These are phyloP conservation scores for Cryptococcus neoformans DNA, from an alignment of 1,284 basidiomycete genomes.

Conservation along the genomic window DNA sequence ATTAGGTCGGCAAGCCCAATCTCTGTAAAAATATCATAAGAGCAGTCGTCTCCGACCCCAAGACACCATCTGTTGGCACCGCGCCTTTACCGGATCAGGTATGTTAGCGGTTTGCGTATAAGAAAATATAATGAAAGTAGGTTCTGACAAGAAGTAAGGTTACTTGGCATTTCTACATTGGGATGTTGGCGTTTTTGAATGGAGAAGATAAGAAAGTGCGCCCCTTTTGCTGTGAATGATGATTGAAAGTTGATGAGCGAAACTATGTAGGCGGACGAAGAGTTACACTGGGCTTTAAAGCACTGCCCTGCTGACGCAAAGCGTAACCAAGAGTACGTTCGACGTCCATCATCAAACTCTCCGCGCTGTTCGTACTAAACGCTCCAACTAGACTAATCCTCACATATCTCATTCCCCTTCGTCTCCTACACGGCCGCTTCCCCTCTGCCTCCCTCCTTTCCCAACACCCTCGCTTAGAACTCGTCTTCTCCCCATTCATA, in stretches of 20 bases:
- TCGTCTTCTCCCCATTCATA: slow-evolving; percentile 77
- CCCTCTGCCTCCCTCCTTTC: slow-evolving; percentile 66
- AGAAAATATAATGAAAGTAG: slow-evolving; percentile 47
- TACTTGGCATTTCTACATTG: slow-evolving; percentile 88
- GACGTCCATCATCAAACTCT: neutral
- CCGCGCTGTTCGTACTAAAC: neutral
- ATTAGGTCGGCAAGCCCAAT: slow-evolving; percentile 72
- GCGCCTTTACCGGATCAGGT: slow-evolving; percentile 88
- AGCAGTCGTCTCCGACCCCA: slow-evolving; percentile 78
- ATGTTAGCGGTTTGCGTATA: slow-evolving; percentile 22
- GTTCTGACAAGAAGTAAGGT: slow-evolving; percentile 48
- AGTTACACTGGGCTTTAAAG: slow-evolving; percentile 76
- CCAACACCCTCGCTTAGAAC: slow-evolving; percentile 67
- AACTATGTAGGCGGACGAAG: slow-evolving; percentile 64
- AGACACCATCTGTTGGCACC: slow-evolving; percentile 69
- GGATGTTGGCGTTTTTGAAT: slow-evolving; percentile 88
- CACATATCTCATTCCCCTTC: slow-evolving; percentile 83
- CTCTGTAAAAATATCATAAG: slow-evolving; percentile 88
- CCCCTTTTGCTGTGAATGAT: neutral
- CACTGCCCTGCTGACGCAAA: slow-evolving; percentile 66
- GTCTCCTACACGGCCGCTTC: slow-evolving; percentile 78
- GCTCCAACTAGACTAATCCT: slow-evolving; percentile 67
- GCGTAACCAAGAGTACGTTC: slow-evolving; percentile 73
- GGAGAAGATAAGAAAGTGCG: slow-evolving; percentile 69
- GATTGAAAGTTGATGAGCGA: neutral